A percentile compares a stretch with the other conserved stretches of the same genome.
These are phyloP conservation scores for Allantophomopsis cytisporea DNA, from an alignment of 2,329 filamentous ascomycete species.

Conservation along the genomic window DNA sequence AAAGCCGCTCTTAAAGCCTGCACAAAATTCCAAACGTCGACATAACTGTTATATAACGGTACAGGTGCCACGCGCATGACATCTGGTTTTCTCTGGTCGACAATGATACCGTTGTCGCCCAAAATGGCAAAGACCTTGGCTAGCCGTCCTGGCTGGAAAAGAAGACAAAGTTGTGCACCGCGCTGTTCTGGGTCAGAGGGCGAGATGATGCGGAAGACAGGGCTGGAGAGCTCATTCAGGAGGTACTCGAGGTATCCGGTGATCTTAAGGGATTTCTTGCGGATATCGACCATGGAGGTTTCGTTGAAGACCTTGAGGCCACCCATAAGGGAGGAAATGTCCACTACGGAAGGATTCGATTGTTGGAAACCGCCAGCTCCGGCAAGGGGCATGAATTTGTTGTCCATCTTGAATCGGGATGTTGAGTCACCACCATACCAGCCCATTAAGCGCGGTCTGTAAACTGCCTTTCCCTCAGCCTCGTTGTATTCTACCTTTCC, in stretches of 20 bases:
- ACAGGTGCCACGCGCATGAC: slow-evolving; percentile 76
- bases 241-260: slow-evolving; percentile 67
- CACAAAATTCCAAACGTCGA: slow-evolving; percentile 52
- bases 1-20: slow-evolving; percentile 26
- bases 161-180: slow-evolving; percentile 54
- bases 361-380: slow-evolving; percentile 75
- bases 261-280: slow-evolving; percentile 56
- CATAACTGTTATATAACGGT: slow-evolving; percentile 71
- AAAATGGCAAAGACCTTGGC: slow-evolving; percentile 53
- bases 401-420: slow-evolving; percentile 73
- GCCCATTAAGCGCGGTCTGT: slow-evolving; percentile 56
- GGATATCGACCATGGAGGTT: slow-evolving; percentile 54
- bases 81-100: slow-evolving; percentile 75
- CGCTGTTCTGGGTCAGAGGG: slow-evolving; percentile 11
- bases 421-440: slow-evolving; percentile 81
- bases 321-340: slow-evolving; percentile 61
- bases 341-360: slow-evolving; percentile 72
- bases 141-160: slow-evolving; percentile 53
- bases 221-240: slow-evolving; percentile 27
- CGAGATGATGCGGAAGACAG: slow-evolving; percentile 29
- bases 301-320: slow-evolving; percentile 62
- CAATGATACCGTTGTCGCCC: slow-evolving; percentile 56
- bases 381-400: slow-evolving; percentile 58
- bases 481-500: slow-evolving; percentile 35
- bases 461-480: slow-evolving; percentile 28